Evolutionary conservation across 805 yeast genomes (phyloP), one percentile per base, ranked within the genome.

Genomic region (Zygosaccharomyces lentus): DNA sequence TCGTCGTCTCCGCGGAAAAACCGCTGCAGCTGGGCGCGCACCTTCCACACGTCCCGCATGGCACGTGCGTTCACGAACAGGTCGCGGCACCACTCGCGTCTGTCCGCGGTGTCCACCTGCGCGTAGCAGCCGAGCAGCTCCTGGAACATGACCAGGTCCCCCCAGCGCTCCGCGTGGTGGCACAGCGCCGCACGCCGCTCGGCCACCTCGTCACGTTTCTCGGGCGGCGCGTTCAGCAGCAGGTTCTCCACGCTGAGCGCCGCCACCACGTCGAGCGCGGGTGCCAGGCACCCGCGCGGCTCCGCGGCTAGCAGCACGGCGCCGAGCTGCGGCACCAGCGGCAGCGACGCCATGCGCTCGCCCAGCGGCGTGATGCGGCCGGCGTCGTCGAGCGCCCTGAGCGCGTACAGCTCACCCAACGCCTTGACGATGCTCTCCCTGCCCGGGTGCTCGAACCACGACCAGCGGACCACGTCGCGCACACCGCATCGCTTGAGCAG

Each of bases 371-470:
- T 91, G 51, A 93, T 81, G 23, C 76, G 69, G 1, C 98, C 98
- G 1, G 66, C 55, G 53, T 82, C 84, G 61, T 87, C 79, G 34
- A 93, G 68, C 0, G 99, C 98, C 6, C 81, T 82, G 36, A 93
- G 69, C 8, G 87, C 74, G 59, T 83, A 87, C 40, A 93, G 73
- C 45, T 90, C 86, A 47, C 81, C 79, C 45, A 93, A 71, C 0
- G 96, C 95, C 41, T 88, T 71, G 12, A 83, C 62, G 25, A 93
- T 71, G 0, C 96, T 76, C 7, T 82, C 85, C 52, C 78, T 75
- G 2, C 93, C 90, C 0, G 99, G 99, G 53, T 84, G 77, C 61
- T 91, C 96, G 35, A 93, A 72, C 98, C 99, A 93, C 16, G 86
- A 73, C 90, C 97, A 93, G 48, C 80, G 78, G 39, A 88, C 66